A percentile compares a stretch with the other conserved stretches of the same genome.
Evolutionary conservation across 345 rosid species (phyloP).

Genomic region (Iberis pinnata): DNA sequence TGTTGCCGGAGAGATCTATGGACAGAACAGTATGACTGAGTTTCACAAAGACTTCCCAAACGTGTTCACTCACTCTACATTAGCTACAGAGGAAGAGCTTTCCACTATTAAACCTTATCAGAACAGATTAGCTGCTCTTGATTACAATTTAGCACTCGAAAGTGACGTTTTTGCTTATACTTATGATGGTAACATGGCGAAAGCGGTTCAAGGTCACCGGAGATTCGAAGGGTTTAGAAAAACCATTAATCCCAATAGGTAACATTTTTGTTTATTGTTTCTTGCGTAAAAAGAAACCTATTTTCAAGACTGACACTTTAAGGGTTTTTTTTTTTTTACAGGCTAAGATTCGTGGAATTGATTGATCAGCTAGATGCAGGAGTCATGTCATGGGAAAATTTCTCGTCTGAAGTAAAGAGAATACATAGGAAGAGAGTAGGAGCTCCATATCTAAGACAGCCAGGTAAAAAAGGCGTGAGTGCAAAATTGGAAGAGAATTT

Average conservation of each 20-base stretch:
- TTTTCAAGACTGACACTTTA: background rate
- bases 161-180: slow-evolving; percentile 57
- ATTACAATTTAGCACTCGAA: slow-evolving; percentile 53
- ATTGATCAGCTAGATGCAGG: slow-evolving; percentile 50
- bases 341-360: slow-evolving; percentile 45
- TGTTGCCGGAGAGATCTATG: slow-evolving; percentile 66
- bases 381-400: slow-evolving; percentile 41
- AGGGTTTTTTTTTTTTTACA: slow-evolving; percentile 27
- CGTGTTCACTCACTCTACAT: slow-evolving; percentile 38
- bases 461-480: slow-evolving; percentile 28
- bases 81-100: slow-evolving; percentile 55
- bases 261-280: background rate
- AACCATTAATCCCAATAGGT: slow-evolving; percentile 69
- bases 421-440: slow-evolving; percentile 49
- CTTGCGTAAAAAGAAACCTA: background rate
- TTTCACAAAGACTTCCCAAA: slow-evolving; percentile 50
- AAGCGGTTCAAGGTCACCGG: slow-evolving; percentile 65
- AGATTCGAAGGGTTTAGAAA: slow-evolving; percentile 60
- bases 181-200: slow-evolving; percentile 83
- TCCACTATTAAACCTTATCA: slow-evolving; percentile 31
- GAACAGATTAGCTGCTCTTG: slow-evolving; percentile 67
- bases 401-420: slow-evolving; percentile 36
- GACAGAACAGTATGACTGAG: slow-evolving; percentile 38
- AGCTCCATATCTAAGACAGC: slow-evolving; percentile 39
- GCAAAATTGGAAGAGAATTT: slow-evolving; percentile 51